Evolutionary conservation across 768 basidiomycete species (phyloP), one percentile per base, ranked within the genome.

Genomic region (Filobasidium wieringae): DNA sequence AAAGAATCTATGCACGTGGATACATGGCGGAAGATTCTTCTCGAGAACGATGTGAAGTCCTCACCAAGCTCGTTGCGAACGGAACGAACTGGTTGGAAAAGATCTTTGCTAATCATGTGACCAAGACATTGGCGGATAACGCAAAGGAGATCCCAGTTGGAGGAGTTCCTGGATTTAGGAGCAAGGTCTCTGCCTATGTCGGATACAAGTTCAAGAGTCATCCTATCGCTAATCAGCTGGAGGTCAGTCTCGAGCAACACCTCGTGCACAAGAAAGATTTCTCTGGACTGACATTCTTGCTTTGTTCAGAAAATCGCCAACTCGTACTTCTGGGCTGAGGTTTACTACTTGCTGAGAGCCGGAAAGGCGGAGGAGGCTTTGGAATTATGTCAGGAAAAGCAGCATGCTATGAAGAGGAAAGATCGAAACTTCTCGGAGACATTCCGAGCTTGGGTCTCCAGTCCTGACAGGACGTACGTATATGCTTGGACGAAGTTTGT

Each of bases 311-410:
- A 90, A 58, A 82, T 93, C 24, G 84, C 86, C 56, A 86, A 87
- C 9, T 85, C 86, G 66, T 88, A 91, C 1, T 64, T 97, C 12
- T 99, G 91, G 90, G 93, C 92, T 9, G 84, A 88, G 57, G 70
- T 92, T n/a, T 96, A 88, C 75, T 92, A 86, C 75, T 80, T 99
- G 15, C 78, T 99, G 9, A 83, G 93, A 26, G 85, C 85, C 0
- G 93, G 93, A 0, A 84, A 91, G 70, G 70, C 78, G 6, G 77
- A 81, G 36, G 92, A 96, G 60, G 90, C 92, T 0, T 76, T 93
- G 27, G 80, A 81, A 6, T 85, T 92, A 60, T 84, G 88, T 0
- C 60, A 81, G 14, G 79, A 80, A 27, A 82, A 81, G 67, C 85
- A 88, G 63, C 77, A 81, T 47, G 83, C 81, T 2, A 51, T 71